Evolutionary conservation across 2,329 filamentous ascomycete genomes (phyloP), one percentile per base, ranked within the genome.

Genomic region (Lasiodiplodia citricola): DNA sequence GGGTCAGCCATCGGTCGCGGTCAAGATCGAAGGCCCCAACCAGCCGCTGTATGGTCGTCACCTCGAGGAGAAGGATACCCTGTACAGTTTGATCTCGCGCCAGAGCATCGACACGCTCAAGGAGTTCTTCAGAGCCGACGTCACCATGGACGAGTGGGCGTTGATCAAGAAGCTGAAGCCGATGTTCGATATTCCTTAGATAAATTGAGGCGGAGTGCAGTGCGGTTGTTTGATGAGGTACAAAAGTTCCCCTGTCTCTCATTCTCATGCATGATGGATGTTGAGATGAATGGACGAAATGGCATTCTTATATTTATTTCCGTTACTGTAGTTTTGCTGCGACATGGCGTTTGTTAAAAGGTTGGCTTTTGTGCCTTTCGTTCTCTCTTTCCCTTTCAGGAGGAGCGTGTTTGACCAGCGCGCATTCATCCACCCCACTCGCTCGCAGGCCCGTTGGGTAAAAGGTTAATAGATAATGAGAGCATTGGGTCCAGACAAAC

Each of bases 11-110:
- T 96, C 94, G 1, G 96, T 99, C 11, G 96, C 96, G 23, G 87
- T 99, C 84, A 99, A 99, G 87, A 96, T 99, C 75, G 96, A 99
- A 83, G 95, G 94, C 66, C 83, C 90, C 69, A 93, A 95, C 79
- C 96, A 99, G 84, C 96, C 96, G 18, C 88, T 91, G 69, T 99
- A 99, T 78, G 96, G 96, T 69, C 92, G 96, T 70, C 96, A 99
- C 72, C 88, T 99, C 63, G 96, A 99, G 81, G 95, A 99, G 80
- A 88, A 89, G 72, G 96, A 99, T 79, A 87, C 83, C 1, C 86
- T 99, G 16, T 98, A 97, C 87, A 95, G 91, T 72, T 86, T 92
- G 70, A 93, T 99, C 75, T 96, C 92, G 54, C 88, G 96, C 73
- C 87, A 89, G 74, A 96, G 92, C 76, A 99, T 99, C 80, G 93